Percentiles rank a stretch among this genome's conserved stretches.
Evolutionary conservation across 177 flowering plant species (phyloP).

Genomic region (Vitis hybrid): DNA sequence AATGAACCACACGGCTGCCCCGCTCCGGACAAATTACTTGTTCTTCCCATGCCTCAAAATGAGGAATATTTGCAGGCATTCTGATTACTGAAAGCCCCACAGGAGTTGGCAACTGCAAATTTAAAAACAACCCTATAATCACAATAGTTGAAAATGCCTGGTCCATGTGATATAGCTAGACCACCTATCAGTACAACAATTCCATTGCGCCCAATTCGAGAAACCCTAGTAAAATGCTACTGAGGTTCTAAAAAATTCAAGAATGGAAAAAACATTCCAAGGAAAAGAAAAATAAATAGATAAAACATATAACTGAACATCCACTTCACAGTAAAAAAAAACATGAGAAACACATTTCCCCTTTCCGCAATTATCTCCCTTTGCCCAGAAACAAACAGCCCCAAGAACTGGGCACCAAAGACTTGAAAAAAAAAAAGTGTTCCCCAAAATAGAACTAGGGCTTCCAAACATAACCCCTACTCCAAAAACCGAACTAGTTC

Average conservation of each 20-base stretch:
- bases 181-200: not conserved
- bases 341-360: not conserved
- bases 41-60: slow-evolving; percentile 42
- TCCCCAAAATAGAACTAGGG: slow-evolving; percentile 1
- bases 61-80: slow-evolving; percentile 15
- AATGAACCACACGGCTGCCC: slow-evolving; percentile 42
- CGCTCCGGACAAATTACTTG: slow-evolving; percentile 26
- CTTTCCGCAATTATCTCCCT: not conserved
- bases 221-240: not conserved
- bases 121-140: slow-evolving; percentile 3
- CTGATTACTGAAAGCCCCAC: not conserved
- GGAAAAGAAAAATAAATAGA: not conserved
- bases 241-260: not conserved
- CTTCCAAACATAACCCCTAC: not conserved
- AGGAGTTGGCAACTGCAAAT: not conserved
- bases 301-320: not conserved
- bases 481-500: not conserved
- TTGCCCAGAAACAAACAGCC: not conserved
- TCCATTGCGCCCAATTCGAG: not conserved
- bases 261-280: not conserved
- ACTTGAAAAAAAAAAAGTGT: not conserved
- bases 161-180: not conserved
- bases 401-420: not conserved
- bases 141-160: not conserved
- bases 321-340: not conserved